Percentiles rank a stretch among this genome's conserved stretches.
Evolutionary conservation across 2,329 filamentous ascomycete genomes (phyloP).

Genomic region (Aspergillus piperis): DNA sequence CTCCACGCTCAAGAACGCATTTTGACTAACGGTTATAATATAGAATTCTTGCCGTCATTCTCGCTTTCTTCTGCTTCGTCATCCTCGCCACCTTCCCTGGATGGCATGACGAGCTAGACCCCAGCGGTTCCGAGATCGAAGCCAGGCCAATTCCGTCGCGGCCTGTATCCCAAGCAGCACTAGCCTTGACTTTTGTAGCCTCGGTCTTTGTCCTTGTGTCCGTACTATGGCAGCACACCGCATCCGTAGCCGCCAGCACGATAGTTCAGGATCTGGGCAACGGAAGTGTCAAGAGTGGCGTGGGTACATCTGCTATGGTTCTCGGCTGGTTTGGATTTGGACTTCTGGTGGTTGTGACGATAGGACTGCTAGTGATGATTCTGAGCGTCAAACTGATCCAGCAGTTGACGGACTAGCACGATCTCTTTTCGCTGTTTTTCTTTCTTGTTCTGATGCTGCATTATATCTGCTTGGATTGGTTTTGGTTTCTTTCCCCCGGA

Average conservation of each 20-base stretch:
- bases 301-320: conserved; percentile 94
- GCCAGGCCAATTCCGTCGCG: conserved; percentile 92
- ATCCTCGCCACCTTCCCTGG: conserved; percentile 95
- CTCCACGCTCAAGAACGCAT: background rate
- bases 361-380: conserved; percentile 94
- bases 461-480: conserved; percentile 1
- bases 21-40: conserved; percentile 10
- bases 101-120: conserved; percentile 90
- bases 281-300: conserved; percentile 80
- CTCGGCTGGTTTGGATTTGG: conserved; percentile 97
- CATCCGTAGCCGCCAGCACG: conserved; percentile 89
- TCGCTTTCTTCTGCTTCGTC: conserved; percentile 93
- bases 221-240: conserved; percentile 72
- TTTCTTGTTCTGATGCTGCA: background rate
- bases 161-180: conserved; percentile 85
- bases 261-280: conserved; percentile 93
- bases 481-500: conserved; percentile 8
- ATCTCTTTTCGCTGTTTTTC: background rate
- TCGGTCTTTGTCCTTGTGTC: conserved; percentile 67
- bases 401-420: conserved; percentile 51
- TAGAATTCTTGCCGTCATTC: conserved; percentile 95
- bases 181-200: conserved; percentile 82
- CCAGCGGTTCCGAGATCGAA: conserved; percentile 78
- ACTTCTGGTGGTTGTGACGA: conserved; percentile 89
- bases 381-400: conserved; percentile 82